Base-by-base conservation (phyloP, 2,329 filamentous ascomycete species). In the Thielaviopsis euricoi region DNA sequence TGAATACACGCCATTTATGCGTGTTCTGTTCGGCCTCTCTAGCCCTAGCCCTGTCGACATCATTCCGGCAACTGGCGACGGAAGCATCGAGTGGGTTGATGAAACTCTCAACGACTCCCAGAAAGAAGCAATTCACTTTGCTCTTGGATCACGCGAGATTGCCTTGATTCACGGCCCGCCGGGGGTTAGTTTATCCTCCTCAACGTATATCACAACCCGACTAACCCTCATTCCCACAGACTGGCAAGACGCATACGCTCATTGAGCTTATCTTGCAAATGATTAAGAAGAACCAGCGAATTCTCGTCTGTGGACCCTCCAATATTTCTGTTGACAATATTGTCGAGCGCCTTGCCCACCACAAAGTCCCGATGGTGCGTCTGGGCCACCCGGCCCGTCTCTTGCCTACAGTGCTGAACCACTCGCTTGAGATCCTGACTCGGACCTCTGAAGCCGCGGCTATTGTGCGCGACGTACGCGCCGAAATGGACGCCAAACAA, bases 321-420 rank as follows among this genome's bases (percentile, higher is more conserved):
- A 98, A 98, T 68, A 90, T 98, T 64, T 93, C 89, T 0, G 93
- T 98, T 1, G 93, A 98, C 76, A 98, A 98, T 67, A 95, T 98
- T 59, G 90, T 96, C 9, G 93, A 98, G 71, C 83, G 93, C 7
- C 78, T 97, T 1, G 82, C 89, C 1, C 82, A 87, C 0, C 86
- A 90, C 69, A 89, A 89, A 65, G 77, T 96, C 1, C 85, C 89
- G 0, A 89, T 97, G 65, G 79, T 97, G 40, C 85, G 93, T 1
- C 80, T 98, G 0, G 93, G 93, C 1, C 93, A 98, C 69, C 93
- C 93, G 0, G 93, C 93, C 1, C 83, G 93, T 21, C 77, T 98
- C 25, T 76, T 98, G 0, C 90, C 90, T 0, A 89, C 87, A 0
- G 89, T 98, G 0, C 70, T 97, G 37, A 85, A 83, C 62, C 90